phyloP scores from a whole-genome alignment of 305 asterid species.

The Caryopteris hybrid region DNA sequence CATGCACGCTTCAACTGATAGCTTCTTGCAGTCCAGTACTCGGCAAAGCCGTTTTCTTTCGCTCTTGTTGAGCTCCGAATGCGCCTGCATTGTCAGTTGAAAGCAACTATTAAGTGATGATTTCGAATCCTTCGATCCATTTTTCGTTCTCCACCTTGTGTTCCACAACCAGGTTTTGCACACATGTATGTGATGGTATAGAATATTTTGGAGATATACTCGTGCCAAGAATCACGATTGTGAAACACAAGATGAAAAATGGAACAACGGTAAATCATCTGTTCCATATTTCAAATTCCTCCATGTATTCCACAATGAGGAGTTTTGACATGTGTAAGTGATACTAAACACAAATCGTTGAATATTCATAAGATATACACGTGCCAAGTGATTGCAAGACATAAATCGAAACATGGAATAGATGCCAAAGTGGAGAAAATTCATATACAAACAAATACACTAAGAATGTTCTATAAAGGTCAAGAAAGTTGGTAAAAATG shows the following conservation, averaged over 20 bases:
- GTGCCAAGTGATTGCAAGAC: no score
- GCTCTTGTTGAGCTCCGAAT: conserved; percentile 67
- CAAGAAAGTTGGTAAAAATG: not conserved
- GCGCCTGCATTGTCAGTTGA: conserved; percentile 44
- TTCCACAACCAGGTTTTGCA: no score
- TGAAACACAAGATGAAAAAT: no score
- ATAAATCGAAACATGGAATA: no score
- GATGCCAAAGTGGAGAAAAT: not conserved
- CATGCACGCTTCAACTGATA: conserved; percentile 74
- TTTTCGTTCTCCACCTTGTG: no score
- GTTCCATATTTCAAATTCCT: not conserved
- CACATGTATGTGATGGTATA: no score
- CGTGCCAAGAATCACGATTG: no score
- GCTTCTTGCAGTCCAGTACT: conserved; percentile 72
- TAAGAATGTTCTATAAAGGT: not conserved
- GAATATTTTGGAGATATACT: no score
- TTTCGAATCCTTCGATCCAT: no score
- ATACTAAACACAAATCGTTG: no score
- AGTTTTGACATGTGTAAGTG: not conserved
- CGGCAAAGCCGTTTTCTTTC: conserved; percentile 73
- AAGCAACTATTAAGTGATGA: no score
- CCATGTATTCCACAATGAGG: not conserved
- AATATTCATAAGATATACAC: no score
- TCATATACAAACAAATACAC: not conserved
- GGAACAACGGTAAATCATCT: not conserved